Evolutionary conservation across 257 asterid species (phyloP), one percentile per base, ranked within the genome.

Genomic region (Gentiana dahurica): DNA sequence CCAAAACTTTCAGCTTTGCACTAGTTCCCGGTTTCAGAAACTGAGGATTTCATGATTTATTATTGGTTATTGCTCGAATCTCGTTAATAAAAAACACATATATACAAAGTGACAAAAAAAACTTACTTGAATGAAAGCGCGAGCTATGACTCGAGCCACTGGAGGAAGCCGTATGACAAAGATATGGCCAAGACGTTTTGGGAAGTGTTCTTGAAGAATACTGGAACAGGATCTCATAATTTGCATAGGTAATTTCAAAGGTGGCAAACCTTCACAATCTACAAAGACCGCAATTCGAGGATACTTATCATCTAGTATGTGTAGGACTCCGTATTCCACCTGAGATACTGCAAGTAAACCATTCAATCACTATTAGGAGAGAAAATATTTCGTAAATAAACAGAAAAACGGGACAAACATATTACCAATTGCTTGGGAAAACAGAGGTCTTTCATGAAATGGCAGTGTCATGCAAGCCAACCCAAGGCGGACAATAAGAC

Each of bases 401-500:
- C 38, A 53, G 52, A 34, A 53, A 34, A 34, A 53, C n/a, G 38
- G n/a, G n/a, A 65, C 4, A 71, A 59, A 55, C 85, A 69, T 24
- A 24, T 24, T 81, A 92, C 98, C 94, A 62, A 92, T 68, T 65
- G 97, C 99, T 78, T 92, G 99, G 67, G 82, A 81, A 73, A 92
- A 85, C 57, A 81, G 79, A 48, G 95, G 97, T 77, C 82, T 73
- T 45, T 78, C 94, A 72, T 62, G 64, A 51, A 85, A 75, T n/a
- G 90, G 78, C 75, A 90, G 64, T 64, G 65, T 72, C 72, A 47
- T 64, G 74, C 94, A 92, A 53, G 93, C 92, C 66, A 77, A 69
- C 62, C 97, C 98, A 73, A 92, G 95, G 55, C 95, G 95, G 74
- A 88, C 81, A 46, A 85, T 55, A 63, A 92, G 95, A 75, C 92